A percentile compares a stretch with the other conserved stretches of the same genome.
These are phyloP conservation scores for Plantago elongata DNA, from an alignment of 257 asterid species.

Conservation along the genomic window DNA sequence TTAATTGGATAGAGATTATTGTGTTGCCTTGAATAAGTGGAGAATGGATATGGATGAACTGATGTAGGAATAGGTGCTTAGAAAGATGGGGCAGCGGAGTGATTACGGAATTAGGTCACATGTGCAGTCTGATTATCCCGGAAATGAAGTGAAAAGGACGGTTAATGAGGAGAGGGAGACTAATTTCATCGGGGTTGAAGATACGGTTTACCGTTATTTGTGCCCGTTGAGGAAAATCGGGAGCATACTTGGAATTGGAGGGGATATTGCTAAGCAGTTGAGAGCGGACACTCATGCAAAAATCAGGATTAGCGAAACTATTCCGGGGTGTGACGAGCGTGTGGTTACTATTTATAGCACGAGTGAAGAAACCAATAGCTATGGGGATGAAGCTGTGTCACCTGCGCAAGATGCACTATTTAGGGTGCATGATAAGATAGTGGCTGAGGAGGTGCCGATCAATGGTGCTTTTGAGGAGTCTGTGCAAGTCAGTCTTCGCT, in stretches of 20 bases:
- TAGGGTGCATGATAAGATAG: conserved; percentile 67
- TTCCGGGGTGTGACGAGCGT: conserved; percentile 92
- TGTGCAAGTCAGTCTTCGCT: conserved; percentile 39
- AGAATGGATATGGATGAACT: background rate
- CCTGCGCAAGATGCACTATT: conserved; percentile 91
- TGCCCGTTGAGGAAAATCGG: conserved; percentile 83
- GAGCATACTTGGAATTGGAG: conserved; percentile 84
- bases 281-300: conserved; percentile 75
- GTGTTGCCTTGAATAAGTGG: conserved; percentile 13
- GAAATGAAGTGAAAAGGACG: conserved; percentile 50
- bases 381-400: conserved; percentile 46
- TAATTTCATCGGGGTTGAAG: conserved; percentile 55
- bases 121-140: conserved; percentile 40
- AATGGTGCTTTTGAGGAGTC: conserved; percentile 50
- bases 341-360: conserved; percentile 74
- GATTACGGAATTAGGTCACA: conserved; percentile 54
- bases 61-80: conserved; percentile 12
- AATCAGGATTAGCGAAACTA: conserved; percentile 75
- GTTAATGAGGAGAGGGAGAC: conserved; percentile 61
- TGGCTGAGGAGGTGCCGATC: conserved; percentile 54
- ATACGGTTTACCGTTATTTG: conserved; percentile 71
- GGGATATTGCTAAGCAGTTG: conserved; percentile 77
- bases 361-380: conserved; percentile 66
- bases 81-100: conserved; percentile 61
- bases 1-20: background rate